A percentile compares a stretch with the other conserved stretches of the same genome.
Conservation (phyloP, 208 protist species). For the Cochliopodium minus region DNA sequence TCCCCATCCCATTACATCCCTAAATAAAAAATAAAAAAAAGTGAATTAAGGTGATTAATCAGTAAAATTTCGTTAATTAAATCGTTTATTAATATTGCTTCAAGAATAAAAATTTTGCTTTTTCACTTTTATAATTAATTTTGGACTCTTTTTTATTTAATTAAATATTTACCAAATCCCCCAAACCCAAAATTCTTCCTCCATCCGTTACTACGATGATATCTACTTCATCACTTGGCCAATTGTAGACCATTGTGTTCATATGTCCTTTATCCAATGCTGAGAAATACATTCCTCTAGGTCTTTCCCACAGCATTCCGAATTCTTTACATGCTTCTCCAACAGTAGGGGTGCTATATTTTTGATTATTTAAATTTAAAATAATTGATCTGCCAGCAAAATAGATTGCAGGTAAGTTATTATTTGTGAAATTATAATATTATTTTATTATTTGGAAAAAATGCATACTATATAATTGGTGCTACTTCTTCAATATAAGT, state of each 20-base stretch:
- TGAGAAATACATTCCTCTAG: constrained; percentile 67
- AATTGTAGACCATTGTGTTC: constrained; percentile 48
- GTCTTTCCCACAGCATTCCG: constrained; percentile 45
- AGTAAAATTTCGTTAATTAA: background rate
- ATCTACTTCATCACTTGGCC: constrained; percentile 43
- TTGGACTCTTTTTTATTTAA: too few species aligned
- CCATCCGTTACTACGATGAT: constrained; percentile 87
- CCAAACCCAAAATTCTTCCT: constrained; percentile 76
- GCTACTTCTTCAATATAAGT: constrained; percentile 1
- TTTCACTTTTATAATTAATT: constrained; percentile 5
- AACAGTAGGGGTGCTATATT: constrained; percentile 61
- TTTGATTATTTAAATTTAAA: too few species aligned
- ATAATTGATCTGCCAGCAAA: too few species aligned
- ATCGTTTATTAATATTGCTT: constrained; percentile 2
- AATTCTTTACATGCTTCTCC: constrained; percentile 73
- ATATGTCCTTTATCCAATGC: constrained; percentile 53
- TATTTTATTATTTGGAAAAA: too few species aligned
- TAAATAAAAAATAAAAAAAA: constrained; percentile 30
- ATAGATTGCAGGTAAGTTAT: too few species aligned
- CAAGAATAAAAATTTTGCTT: constrained; percentile 7
- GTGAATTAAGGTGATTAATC: background rate
- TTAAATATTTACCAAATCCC: too few species aligned
- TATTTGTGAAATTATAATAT: too few species aligned
- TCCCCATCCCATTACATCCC: constrained; percentile 80
- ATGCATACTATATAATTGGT: background rate